Base-by-base conservation (phyloP, 164 flowering plant genomes). In the grape (Vitis vinifera) region DNA sequence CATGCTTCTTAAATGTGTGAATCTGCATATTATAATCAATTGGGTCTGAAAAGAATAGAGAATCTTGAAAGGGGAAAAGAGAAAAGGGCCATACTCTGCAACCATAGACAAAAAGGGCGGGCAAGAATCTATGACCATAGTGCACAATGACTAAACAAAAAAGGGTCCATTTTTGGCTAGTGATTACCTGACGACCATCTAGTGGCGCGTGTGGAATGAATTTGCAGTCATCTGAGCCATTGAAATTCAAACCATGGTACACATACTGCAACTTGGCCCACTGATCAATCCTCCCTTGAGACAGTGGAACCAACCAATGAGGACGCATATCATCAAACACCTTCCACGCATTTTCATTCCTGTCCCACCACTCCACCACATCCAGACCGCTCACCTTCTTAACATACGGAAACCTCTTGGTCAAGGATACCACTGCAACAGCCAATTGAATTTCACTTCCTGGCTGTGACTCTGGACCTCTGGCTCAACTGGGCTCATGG, bases 1-100 rank as follows among this genome's bases (percentile, higher is more conserved):
- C 98, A 92, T 31, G 99, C 99, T 70, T 88, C 78, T 84, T 88
- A 75, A 73, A 91, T 27, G 88, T 85, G 65, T 87, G 81, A 55
- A 95, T 77, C 98, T 94, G 85, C 80, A 89, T 23, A 51, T 50
- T 48, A 19, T 19, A 19, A 19, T 19, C 23, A 19, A 19, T 19
- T 19, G 44, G 44, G 44, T 31, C 44, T 31, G 44, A 31, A 31
- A 31, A 31, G 4, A 31, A 31, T 31, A 31, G 44, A 31, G 23
- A 19, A 19, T 19, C 1, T 19, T 19, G 23, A 19, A 19, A 19
- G 23, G 44, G 44, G 6, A 31, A 31, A 31, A 3, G 6, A 6
- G 7, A 37, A 37, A 37, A 6, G 44, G 44, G 44, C 7, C 44
- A 37, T 37, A 37, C 0, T 37, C 44, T 3, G 44, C 44, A 37